phyloP scores from a whole-genome alignment of 306 rosid species.

The Arachis hypogaea region DNA sequence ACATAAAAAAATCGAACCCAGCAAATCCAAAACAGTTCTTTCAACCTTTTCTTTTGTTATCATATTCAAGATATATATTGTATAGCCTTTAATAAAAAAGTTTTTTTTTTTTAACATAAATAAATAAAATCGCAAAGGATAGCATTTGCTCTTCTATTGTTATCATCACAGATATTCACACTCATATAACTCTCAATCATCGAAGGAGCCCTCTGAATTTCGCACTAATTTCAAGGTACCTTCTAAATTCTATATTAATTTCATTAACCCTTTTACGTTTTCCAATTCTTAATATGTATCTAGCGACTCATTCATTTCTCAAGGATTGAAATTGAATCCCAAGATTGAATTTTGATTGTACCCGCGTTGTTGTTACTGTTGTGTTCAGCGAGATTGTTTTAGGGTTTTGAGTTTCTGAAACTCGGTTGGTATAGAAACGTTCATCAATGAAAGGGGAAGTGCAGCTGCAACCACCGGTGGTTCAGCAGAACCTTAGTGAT shows the following conservation, averaged over 20 bases:
- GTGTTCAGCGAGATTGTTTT: constrained; percentile 33
- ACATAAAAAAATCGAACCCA: background rate
- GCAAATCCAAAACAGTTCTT: constrained; percentile 34
- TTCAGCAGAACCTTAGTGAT: constrained; percentile 65
- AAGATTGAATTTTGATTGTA: constrained; percentile 14
- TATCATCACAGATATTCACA: constrained; percentile 11
- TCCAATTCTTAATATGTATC: background rate
- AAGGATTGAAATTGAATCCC: constrained; percentile 28
- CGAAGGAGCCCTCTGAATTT: constrained; percentile 18
- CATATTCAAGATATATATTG: background rate
- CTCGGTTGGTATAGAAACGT: background rate
- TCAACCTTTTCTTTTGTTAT: background rate
- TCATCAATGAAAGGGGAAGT: constrained; percentile 85
- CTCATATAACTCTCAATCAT: constrained; percentile 9
- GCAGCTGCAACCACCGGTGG: constrained; percentile 69
- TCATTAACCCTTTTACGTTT: constrained; percentile 27
- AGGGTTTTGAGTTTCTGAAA: constrained; percentile 40
- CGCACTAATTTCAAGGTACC: constrained; percentile 38
- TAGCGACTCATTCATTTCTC: background rate
- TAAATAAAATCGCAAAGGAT: background rate
- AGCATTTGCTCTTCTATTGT: background rate
- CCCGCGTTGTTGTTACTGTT: background rate
- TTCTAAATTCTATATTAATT: constrained; percentile 4
- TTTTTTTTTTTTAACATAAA: too few relatives aligned
- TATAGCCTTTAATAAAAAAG: too few relatives aligned